Percentiles rank a stretch among this genome's conserved stretches.
phyloP scores from a whole-genome alignment of 2,329 filamentous ascomycete species.

The Dactylellina parvicollis region DNA sequence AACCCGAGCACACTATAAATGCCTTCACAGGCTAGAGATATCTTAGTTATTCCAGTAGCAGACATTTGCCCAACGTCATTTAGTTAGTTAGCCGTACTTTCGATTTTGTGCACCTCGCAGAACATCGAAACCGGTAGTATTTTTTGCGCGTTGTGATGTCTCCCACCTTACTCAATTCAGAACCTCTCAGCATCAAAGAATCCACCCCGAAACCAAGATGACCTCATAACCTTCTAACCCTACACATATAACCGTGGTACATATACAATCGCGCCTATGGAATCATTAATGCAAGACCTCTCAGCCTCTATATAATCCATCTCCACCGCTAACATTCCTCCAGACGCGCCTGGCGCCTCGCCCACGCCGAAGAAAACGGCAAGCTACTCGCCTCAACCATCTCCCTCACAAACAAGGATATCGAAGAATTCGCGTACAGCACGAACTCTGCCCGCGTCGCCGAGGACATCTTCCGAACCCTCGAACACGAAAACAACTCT shows the following conservation, averaged over 20 bases:
- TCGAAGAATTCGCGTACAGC: slow-evolving; percentile 58
- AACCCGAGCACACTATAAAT: too few species aligned
- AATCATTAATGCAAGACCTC: slow-evolving; percentile 43
- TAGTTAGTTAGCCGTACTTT: too few species aligned
- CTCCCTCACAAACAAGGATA: slow-evolving; percentile 60
- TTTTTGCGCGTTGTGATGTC: too few species aligned
- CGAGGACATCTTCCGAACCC: slow-evolving; percentile 57
- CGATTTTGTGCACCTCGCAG: too few species aligned
- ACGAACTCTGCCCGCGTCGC: slow-evolving; percentile 61
- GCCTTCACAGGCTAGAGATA: too few species aligned
- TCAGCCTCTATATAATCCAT: neutral
- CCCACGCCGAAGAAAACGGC: slow-evolving; percentile 55
- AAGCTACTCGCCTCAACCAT: slow-evolving; percentile 59
- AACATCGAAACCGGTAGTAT: too few species aligned
- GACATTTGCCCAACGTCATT: too few species aligned
- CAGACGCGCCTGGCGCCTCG: slow-evolving; percentile 54
- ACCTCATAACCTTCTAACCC: slow-evolving; percentile 7
- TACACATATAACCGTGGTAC: too few species aligned
- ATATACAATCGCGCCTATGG: slow-evolving; percentile 17
- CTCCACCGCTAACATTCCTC: neutral
- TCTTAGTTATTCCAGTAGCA: too few species aligned
- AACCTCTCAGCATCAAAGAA: neutral
- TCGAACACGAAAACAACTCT: slow-evolving; percentile 54
- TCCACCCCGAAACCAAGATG: slow-evolving; percentile 22
- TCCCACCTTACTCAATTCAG: too few species aligned